Conservation (phyloP, 495 filamentous ascomycete species). For the Talaromyces wortmannii region DNA sequence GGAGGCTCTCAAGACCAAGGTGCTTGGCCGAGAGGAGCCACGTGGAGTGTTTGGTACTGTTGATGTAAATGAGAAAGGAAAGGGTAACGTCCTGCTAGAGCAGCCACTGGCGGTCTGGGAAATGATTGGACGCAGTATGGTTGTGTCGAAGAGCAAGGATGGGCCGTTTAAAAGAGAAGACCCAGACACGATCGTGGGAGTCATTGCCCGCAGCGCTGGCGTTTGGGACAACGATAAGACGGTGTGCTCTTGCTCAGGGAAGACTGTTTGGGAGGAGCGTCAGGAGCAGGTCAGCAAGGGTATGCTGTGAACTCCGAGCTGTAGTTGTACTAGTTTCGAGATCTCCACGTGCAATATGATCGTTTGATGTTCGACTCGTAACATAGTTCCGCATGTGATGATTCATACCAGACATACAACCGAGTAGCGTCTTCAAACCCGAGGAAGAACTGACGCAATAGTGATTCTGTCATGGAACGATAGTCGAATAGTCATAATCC, state of each 20-base stretch:
- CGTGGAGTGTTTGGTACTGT: conserved; percentile 70
- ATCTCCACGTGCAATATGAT: too few relatives aligned
- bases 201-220: conserved; percentile 89
- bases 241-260: conserved; percentile 89
- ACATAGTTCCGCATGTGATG: too few relatives aligned
- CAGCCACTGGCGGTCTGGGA: conserved; percentile 86
- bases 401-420: too few relatives aligned
- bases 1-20: conserved; percentile 49
- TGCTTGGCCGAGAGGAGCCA: conserved; percentile 35
- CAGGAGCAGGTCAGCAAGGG: conserved; percentile 81
- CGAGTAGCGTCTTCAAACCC: too few relatives aligned
- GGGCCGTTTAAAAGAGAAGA: conserved; percentile 58
- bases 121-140: conserved; percentile 85
- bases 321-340: not conserved
- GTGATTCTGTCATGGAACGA: too few relatives aligned
- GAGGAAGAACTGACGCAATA: too few relatives aligned
- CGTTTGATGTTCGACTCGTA: too few relatives aligned
- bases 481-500: too few relatives aligned
- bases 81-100: conserved; percentile 72
- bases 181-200: conserved; percentile 77
- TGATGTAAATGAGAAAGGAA: conserved; percentile 53
- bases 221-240: conserved; percentile 99
- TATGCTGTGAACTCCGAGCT: conserved; percentile 50
- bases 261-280: conserved; percentile 96
- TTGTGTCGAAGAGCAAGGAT: conserved; percentile 53